Conservation (phyloP, 2,329 filamentous ascomycete genomes). For the Cercospora canescens region DNA sequence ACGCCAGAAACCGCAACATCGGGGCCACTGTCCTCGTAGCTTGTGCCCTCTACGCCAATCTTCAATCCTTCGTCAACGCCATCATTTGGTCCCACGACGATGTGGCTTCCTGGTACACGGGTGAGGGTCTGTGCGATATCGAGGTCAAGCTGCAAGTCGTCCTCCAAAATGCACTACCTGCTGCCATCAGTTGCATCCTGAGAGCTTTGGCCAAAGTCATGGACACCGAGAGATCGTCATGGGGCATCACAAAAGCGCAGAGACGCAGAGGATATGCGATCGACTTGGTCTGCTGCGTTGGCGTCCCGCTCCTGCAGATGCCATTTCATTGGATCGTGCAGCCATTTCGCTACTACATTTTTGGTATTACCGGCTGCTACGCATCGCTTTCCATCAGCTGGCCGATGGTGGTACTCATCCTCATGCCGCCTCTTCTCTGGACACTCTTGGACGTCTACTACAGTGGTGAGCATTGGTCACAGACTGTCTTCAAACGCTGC, state of each 20-base stretch:
- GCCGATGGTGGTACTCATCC: conserved; percentile 55
- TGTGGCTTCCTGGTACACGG: conserved; percentile 56
- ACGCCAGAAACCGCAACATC: conserved; percentile 61
- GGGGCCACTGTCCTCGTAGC: conserved; percentile 58
- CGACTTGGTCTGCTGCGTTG: conserved; percentile 58
- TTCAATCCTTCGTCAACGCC: conserved; percentile 60
- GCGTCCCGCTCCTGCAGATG: conserved; percentile 57
- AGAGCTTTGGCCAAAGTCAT: conserved; percentile 61
- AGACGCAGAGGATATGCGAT: conserved; percentile 49
- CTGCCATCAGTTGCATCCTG: conserved; percentile 59
- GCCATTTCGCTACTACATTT: conserved; percentile 58
- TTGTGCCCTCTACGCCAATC: conserved; percentile 58
- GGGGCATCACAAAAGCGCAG: conserved; percentile 52
- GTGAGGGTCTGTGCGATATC: conserved; percentile 63
- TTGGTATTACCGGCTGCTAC: conserved; percentile 60
- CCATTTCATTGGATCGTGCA: conserved; percentile 61
- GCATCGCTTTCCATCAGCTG: conserved; percentile 57
- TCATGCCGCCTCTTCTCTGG: conserved; percentile 59
- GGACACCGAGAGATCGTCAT: conserved; percentile 56
- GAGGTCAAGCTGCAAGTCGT: conserved; percentile 60
- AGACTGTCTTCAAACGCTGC: not conserved
- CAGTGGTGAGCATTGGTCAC: conserved; percentile 49
- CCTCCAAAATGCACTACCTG: conserved; percentile 53
- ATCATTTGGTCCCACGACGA: conserved; percentile 65
- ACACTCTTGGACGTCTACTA: conserved; percentile 57